Conservation (phyloP, 495 filamentous ascomycete genomes). For the Aspergillus sclerotiicarbonarius region DNA sequence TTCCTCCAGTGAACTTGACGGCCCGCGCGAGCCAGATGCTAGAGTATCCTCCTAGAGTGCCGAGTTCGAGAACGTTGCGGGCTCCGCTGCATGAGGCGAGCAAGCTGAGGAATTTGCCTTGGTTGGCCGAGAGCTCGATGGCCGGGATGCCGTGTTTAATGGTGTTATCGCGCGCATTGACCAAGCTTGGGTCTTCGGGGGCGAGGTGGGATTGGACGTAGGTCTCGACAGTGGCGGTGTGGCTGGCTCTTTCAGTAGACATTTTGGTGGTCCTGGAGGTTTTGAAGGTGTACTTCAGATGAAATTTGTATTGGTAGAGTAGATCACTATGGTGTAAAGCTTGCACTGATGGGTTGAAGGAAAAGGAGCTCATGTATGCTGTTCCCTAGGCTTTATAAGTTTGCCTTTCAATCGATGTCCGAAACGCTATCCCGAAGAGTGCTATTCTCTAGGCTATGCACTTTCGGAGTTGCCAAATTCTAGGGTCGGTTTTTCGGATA, state of each 20-base stretch:
- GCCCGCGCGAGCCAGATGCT: constrained; percentile 49
- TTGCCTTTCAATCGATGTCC: too few species aligned
- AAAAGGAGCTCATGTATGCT: too few species aligned
- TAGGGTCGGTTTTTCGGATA: too few species aligned
- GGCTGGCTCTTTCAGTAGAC: background rate
- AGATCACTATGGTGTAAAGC: background rate
- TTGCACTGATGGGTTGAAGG: too few species aligned
- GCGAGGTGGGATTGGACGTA: background rate
- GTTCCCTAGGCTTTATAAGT: too few species aligned
- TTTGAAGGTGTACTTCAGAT: background rate
- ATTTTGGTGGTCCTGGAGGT: background rate
- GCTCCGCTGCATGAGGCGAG: constrained; percentile 32
- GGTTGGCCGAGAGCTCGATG: constrained; percentile 37
- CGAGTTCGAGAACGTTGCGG: constrained; percentile 48
- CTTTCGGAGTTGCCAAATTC: too few species aligned
- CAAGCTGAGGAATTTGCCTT: constrained; percentile 45
- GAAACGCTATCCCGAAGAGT: too few species aligned
- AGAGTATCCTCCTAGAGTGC: constrained; percentile 52
- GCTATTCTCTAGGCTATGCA: too few species aligned
- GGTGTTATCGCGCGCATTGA: background rate
- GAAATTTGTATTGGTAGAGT: background rate
- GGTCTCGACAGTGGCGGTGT: background rate
- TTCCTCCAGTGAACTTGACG: constrained; percentile 25
- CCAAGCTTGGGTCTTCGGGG: background rate
- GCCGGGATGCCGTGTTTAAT: background rate